Conservation (phyloP, 139 green algal genomes). For the Penium margaritaceum region DNA sequence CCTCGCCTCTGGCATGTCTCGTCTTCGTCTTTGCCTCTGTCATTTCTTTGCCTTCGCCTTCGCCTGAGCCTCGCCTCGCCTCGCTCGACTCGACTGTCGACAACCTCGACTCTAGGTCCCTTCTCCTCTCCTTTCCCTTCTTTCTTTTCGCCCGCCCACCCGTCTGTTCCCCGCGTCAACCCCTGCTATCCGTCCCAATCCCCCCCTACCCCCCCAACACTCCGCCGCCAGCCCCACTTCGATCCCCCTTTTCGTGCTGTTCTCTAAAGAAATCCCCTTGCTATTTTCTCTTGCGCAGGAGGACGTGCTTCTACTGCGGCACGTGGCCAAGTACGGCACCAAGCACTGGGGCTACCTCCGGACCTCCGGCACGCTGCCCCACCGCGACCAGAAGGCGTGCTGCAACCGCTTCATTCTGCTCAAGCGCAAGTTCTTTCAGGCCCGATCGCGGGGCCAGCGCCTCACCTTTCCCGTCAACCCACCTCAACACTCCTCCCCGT, state of each 20-base stretch:
- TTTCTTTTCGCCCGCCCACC: neutral
- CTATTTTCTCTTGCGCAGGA: neutral
- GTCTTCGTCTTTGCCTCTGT: no score
- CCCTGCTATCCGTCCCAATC: no score
- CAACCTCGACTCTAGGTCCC: neutral
- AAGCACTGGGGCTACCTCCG: neutral
- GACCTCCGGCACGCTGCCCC: neutral
- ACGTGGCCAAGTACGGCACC: neutral
- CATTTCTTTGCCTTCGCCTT: neutral
- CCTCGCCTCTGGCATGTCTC: no score
- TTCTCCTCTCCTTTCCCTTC: neutral
- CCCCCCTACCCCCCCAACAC: no score
- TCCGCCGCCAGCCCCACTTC: no score
- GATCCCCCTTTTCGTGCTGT: no score
- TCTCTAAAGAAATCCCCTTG: no score
- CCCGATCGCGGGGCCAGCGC: no score
- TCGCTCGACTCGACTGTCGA: neutral
- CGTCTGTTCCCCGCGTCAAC: neutral
- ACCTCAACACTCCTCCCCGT: no score
- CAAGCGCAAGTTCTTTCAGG: no score
- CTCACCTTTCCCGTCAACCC: no score
- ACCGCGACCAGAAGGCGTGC: slow-evolving; percentile 2
- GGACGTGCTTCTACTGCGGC: slow-evolving; percentile 2
- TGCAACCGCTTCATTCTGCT: slow-evolving; percentile 9
- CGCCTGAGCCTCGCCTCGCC: neutral